Evolutionary conservation across 129 eudicot species (phyloP), one percentile per base, ranked within the genome.

Genomic region (Erigeron canadensis): DNA sequence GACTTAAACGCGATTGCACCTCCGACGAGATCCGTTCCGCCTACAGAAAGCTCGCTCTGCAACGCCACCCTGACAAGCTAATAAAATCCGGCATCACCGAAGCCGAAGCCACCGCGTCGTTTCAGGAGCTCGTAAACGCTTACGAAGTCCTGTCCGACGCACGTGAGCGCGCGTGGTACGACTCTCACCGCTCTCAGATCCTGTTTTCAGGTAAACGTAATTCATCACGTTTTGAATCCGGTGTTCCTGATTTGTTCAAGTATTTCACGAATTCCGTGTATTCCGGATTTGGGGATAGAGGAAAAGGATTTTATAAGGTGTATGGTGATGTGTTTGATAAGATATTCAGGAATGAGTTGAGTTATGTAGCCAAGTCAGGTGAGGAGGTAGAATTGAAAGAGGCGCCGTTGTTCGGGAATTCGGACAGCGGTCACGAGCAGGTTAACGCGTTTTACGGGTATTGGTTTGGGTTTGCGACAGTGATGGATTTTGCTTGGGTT

Each of bases 21-120:
- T 65, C 92, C 72, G 99, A 94, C 4, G 96, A 94, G 56, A 94
- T 94, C 78, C 91, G 99, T 0, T 85, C 96, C 16, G 94, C 99
- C 0, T 94, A 94, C 91, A 78, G 72, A 53, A 83, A 83, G 48
- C 99, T 94, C 42, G 99, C 99, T 6, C 94, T 94, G 47, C 99
- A 90, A 77, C 99, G 97, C 77, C 99, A 94, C 82, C 99, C 97
- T 0, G 99, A 94, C 81, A 94, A 94, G 84, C 91, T 94, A 41
- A 77, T 86, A 63, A 74, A 79, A 42, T 87, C 97, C 80, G 99
- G 99, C 76, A 73, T 88, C 50, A 61, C 97, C 6, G 84, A 85
- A 60, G 76, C 86, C 18, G 99, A 87, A 62, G 99, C 97, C 75
- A 94, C 97, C 10, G 91, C 97, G 42, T 77, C 96, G 15, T 94